These are phyloP conservation scores for Ustilago shanxiensis DNA, from an alignment of 1,284 basidiomycete species.

Conservation along the genomic window DNA sequence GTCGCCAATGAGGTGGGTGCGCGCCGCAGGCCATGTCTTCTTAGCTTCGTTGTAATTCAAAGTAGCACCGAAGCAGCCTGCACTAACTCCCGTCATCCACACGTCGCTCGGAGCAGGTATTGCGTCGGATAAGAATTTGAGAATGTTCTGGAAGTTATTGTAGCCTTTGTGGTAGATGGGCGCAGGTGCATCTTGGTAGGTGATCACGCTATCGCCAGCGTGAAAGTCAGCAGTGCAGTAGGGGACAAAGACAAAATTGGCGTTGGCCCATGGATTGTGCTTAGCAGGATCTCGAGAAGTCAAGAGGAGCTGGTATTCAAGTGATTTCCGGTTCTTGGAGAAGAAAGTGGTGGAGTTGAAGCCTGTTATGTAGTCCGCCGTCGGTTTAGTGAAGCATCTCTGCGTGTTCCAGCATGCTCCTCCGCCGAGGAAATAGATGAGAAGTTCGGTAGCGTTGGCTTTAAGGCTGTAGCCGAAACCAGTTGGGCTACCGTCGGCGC, in stretches of 20 bases:
- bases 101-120: conserved; percentile 22
- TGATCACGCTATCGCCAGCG: conserved; percentile 22
- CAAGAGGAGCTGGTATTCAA: conserved; percentile 23
- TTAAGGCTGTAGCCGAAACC: conserved; percentile 35
- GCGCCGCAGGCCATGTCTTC: conserved; percentile 23
- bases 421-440: conserved; percentile 32
- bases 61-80: conserved; percentile 36
- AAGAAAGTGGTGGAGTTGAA: conserved; percentile 25
- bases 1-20: conserved; percentile 34
- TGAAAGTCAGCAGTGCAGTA: conserved; percentile 43
- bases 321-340: not conserved
- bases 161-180: conserved; percentile 39
- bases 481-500: conserved; percentile 34
- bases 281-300: conserved; percentile 26
- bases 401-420: conserved; percentile 36
- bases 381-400: conserved; percentile 23
- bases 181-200: conserved; percentile 22
- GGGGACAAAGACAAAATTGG: conserved; percentile 33
- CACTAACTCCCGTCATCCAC: conserved; percentile 29
- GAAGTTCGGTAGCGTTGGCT: conserved; percentile 23
- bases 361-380: conserved; percentile 18
- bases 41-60: conserved; percentile 27
- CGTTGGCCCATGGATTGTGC: conserved; percentile 23
- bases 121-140: conserved; percentile 1
- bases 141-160: conserved; percentile 33